These are phyloP conservation scores for Grifola frondosa DNA, from an alignment of 1,284 basidiomycete genomes.

Conservation along the genomic window DNA sequence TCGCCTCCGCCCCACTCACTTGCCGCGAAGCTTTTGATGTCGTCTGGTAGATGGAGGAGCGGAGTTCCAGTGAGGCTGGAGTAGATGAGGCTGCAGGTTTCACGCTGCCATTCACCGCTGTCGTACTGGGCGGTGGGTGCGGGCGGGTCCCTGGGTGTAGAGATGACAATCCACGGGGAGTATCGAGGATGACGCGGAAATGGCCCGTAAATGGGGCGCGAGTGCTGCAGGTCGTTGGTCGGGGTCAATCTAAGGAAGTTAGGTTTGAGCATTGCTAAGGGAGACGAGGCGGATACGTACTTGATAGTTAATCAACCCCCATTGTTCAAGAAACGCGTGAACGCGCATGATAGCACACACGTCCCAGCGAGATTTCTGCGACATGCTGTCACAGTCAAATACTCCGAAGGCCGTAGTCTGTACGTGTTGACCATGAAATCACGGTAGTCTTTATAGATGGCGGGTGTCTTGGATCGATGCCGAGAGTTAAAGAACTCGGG, in stretches of 20 bases:
- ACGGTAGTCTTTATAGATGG: constrained; percentile 98
- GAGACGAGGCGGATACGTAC: constrained; percentile 46
- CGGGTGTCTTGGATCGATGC: constrained; percentile 93
- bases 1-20: constrained; percentile 65
- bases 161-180: constrained; percentile 93
- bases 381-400: constrained; percentile 97
- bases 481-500: constrained; percentile 99
- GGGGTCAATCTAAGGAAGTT: constrained; percentile 82
- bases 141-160: constrained; percentile 88
- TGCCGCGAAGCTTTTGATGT: constrained; percentile 77
- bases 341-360: constrained; percentile 99
- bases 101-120: constrained; percentile 51
- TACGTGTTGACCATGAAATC: constrained; percentile 99
- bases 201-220: constrained; percentile 98
- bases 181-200: constrained; percentile 96
- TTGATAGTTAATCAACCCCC: constrained; percentile 99
- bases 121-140: constrained; percentile 38
- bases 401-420: constrained; percentile 91
- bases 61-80: constrained; percentile 81
- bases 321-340: constrained; percentile 98
- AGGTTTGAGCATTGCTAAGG: constrained; percentile 10
- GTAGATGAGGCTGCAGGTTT: constrained; percentile 44
- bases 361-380: constrained; percentile 95
- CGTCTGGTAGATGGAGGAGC: constrained; percentile 86
- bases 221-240: constrained; percentile 93